Conservation (phyloP, 2,329 filamentous ascomycete genomes). For the Teratosphaeriaceae sp. region DNA sequence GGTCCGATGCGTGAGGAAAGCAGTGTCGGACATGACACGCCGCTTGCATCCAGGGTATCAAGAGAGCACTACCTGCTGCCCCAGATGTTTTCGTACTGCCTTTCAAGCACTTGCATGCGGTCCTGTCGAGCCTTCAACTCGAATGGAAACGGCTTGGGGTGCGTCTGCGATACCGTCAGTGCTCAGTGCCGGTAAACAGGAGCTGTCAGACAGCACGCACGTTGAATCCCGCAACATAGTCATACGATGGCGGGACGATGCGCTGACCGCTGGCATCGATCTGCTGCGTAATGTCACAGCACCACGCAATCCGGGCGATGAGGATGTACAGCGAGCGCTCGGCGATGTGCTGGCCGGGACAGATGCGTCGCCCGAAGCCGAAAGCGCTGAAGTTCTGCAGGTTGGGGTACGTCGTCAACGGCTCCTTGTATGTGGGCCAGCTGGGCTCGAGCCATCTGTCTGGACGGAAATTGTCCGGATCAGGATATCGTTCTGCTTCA, state of each 20-base stretch:
- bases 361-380: constrained; percentile 47
- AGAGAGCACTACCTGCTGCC: too few species aligned
- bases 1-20: too few species aligned
- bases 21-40: too few species aligned
- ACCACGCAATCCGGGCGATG: constrained; percentile 15
- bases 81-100: too few species aligned
- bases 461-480: constrained; percentile 46
- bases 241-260: constrained; percentile 12
- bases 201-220: constrained; percentile 4
- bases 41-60: too few species aligned
- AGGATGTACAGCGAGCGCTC: constrained; percentile 34
- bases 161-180: background rate
- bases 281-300: constrained; percentile 5
- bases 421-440: constrained; percentile 48
- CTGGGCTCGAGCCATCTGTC: constrained; percentile 47
- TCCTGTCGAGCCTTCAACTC: background rate
- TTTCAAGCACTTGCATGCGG: too few species aligned
- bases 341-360: constrained; percentile 37
- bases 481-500: constrained; percentile 45
- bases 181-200: background rate
- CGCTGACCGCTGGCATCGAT: constrained; percentile 10
- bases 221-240: constrained; percentile 17
- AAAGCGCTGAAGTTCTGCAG: constrained; percentile 50
- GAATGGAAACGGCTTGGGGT: constrained; percentile 1
- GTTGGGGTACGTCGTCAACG: constrained; percentile 45